Conservation (phyloP, 2,329 filamentous ascomycete species). For the Aspergillus arachidicola region DNA sequence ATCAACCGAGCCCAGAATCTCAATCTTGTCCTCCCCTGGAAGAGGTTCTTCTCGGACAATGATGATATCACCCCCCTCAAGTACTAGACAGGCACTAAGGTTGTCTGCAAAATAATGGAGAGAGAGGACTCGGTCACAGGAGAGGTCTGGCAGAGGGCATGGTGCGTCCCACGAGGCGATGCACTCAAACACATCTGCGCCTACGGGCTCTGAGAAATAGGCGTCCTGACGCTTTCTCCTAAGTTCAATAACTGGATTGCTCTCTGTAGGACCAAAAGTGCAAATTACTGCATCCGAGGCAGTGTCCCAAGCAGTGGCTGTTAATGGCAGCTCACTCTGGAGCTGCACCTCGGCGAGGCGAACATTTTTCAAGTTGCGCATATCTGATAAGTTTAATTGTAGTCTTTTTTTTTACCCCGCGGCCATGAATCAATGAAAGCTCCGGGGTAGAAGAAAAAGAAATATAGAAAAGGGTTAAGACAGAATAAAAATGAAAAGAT, state of each 20-base stretch:
- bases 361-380: conserved; percentile 87
- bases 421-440: conserved; percentile 33
- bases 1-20: conserved; percentile 94
- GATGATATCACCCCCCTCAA: conserved; percentile 89
- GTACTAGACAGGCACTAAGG: conserved; percentile 74
- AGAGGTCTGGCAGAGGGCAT: conserved; percentile 74
- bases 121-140: conserved; percentile 73
- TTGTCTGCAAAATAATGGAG: conserved; percentile 86
- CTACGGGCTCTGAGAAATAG: conserved; percentile 44
- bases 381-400: conserved; percentile 44
- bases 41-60: conserved; percentile 73
- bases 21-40: conserved; percentile 74
- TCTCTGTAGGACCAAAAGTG: conserved; percentile 76
- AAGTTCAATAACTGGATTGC: conserved; percentile 73
- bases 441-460: conserved; percentile 9
- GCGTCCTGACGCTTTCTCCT: conserved; percentile 50
- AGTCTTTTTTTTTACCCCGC: conserved; percentile 36
- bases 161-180: conserved; percentile 90
- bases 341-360: conserved; percentile 68
- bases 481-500: conserved; percentile 4
- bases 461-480: not conserved
- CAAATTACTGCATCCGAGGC: conserved; percentile 76
- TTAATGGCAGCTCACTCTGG: conserved; percentile 63
- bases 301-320: conserved; percentile 84
- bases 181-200: conserved; percentile 43